Percentiles rank a stretch among this genome's conserved stretches.
Conservation (phyloP, 768 basidiomycete genomes). For the Mycena amicta region DNA sequence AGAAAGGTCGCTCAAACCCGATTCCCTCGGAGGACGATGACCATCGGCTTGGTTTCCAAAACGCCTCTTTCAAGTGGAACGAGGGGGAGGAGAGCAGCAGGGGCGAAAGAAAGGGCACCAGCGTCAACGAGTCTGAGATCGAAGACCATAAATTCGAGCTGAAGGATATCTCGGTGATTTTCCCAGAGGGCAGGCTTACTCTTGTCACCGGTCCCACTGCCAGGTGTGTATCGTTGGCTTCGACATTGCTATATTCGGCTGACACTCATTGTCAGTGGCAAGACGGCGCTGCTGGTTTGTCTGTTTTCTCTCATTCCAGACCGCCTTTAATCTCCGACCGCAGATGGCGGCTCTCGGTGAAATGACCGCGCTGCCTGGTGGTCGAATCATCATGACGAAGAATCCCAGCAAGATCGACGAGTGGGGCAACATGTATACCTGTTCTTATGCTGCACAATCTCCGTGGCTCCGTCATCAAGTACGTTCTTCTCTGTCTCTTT, state of each 20-base stretch:
- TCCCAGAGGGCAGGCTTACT: conserved; percentile 73
- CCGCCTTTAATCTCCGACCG: too few relatives aligned
- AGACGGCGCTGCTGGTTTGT: conserved; percentile 81
- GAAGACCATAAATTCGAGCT: conserved; percentile 63
- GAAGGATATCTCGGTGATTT: conserved; percentile 62
- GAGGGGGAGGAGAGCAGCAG: conserved; percentile 15
- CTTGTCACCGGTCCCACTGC: conserved; percentile 82
- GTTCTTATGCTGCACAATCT: conserved; percentile 78
- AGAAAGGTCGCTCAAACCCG: conserved; percentile 35
- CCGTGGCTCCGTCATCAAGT: conserved; percentile 67
- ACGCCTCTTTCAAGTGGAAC: conserved; percentile 69
- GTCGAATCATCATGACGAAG: conserved; percentile 69
- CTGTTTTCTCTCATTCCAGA: too few relatives aligned
- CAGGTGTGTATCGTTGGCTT: conserved; percentile 15
- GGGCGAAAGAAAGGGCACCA: conserved; percentile 5
- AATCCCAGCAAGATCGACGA: conserved; percentile 55
- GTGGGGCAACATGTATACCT: conserved; percentile 59
- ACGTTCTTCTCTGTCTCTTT: neutral
- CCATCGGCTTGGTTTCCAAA: conserved; percentile 57
- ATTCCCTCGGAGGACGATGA: conserved; percentile 34
- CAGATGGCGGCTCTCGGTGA: conserved; percentile 75
- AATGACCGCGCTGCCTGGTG: conserved; percentile 56
- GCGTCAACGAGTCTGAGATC: conserved; percentile 20
- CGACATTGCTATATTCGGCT: neutral
- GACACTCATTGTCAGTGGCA: conserved; percentile 53